Percentiles rank a stretch among this genome's conserved stretches.
These are phyloP conservation scores for Austropuccinia psidii DNA, from an alignment of 1,284 basidiomycete species.

Conservation along the genomic window DNA sequence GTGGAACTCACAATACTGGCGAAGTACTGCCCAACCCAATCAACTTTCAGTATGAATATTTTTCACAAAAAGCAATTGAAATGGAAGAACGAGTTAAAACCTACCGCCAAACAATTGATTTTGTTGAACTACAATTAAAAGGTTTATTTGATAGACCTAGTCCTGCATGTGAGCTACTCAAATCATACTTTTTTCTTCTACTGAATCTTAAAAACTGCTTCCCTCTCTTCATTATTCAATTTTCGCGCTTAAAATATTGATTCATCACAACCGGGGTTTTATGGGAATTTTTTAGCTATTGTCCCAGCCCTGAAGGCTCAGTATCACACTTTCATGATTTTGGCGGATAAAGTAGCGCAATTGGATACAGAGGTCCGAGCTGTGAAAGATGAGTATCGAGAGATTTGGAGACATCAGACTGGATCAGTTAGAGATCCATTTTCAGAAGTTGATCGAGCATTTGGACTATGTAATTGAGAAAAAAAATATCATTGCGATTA, in stretches of 20 bases:
- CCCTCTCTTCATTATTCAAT: background rate
- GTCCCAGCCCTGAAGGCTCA: conserved; percentile 34
- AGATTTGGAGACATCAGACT: conserved; percentile 32
- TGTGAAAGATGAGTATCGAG: conserved; percentile 25
- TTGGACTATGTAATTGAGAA: background rate
- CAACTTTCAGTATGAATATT: conserved; percentile 29
- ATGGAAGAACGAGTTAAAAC: conserved; percentile 12
- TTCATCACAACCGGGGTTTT: too few species aligned
- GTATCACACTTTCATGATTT: conserved; percentile 27
- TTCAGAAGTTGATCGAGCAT: conserved; percentile 27
- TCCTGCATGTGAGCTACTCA: conserved; percentile 17
- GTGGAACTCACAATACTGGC: background rate
- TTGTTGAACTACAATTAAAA: conserved; percentile 26
- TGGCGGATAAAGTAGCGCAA: conserved; percentile 25
- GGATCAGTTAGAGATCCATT: conserved; percentile 33
- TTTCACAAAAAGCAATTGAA: background rate
- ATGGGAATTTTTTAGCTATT: conserved; percentile 29
- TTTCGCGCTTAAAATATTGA: too few species aligned
- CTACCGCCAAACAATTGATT: conserved; percentile 31
- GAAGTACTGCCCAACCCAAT: background rate
- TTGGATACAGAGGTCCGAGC: background rate
- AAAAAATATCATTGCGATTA: background rate
- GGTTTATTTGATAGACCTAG: conserved; percentile 26
- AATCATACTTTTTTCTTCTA: background rate
- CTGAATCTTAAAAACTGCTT: background rate